Evolutionary conservation across 257 asterid species (phyloP).

Genomic region (Thymus mandschuricus): DNA sequence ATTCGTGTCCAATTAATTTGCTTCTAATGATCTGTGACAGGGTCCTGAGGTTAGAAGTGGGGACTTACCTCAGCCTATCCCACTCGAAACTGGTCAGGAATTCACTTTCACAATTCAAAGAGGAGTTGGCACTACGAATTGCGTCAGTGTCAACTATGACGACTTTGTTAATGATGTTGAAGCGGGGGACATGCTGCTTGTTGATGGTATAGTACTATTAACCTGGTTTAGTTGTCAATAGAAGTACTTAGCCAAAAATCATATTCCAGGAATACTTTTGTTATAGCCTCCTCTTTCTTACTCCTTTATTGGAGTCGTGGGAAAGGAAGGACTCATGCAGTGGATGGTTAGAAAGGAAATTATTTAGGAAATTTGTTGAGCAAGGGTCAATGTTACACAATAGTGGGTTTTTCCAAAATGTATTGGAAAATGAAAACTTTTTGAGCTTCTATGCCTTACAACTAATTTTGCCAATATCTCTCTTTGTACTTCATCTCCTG

Average conservation of each 20-base stretch:
- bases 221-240: slow-evolving; percentile 14
- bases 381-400: neutral
- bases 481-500: no score
- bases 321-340: neutral
- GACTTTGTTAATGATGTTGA: slow-evolving; percentile 95
- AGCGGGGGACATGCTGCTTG: slow-evolving; percentile 92
- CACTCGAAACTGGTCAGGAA: slow-evolving; percentile 75
- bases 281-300: neutral
- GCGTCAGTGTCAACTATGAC: slow-evolving; percentile 94
- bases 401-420: neutral
- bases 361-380: neutral
- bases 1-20: neutral
- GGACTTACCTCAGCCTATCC: slow-evolving; percentile 87
- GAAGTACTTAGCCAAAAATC: neutral
- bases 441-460: no score
- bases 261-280: neutral
- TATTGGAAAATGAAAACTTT: no score
- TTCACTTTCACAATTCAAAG: slow-evolving; percentile 90
- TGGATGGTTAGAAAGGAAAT: no score
- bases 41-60: slow-evolving; percentile 99
- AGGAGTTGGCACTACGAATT: slow-evolving; percentile 86
- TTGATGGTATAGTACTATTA: slow-evolving; percentile 68
- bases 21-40: slow-evolving; percentile 42
- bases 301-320: slow-evolving; percentile 9
- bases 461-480: no score